Conservation (phyloP, 2,329 filamentous ascomycete genomes). For the Alternaria burnsii region DNA sequence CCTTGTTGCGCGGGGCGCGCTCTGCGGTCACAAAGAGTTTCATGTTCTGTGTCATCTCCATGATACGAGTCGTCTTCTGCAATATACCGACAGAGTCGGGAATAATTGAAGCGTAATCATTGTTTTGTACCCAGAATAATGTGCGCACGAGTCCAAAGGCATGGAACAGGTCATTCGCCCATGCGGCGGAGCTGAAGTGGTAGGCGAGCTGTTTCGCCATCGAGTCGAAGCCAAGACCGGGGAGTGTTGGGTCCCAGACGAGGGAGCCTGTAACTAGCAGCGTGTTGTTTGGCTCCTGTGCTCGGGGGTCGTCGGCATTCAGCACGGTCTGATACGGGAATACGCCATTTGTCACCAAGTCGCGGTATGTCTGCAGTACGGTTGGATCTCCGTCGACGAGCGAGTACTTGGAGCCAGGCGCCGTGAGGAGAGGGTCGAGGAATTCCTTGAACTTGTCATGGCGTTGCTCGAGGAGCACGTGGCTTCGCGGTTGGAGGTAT, state of each 20-base stretch:
- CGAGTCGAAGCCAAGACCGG: conserved; percentile 62
- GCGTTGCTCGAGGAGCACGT: conserved; percentile 83
- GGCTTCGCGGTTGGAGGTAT: conserved; percentile 77
- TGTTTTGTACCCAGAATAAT: conserved; percentile 74
- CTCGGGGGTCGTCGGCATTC: conserved; percentile 50
- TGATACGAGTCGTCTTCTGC: conserved; percentile 65
- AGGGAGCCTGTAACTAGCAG: conserved; percentile 65
- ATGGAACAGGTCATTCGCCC: conserved; percentile 70
- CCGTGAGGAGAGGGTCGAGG: conserved; percentile 59
- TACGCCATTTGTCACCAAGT: conserved; percentile 60
- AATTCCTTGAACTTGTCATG: conserved; percentile 65
- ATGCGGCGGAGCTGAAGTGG: conserved; percentile 69
- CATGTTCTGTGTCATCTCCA: conserved; percentile 68
- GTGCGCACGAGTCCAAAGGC: conserved; percentile 81
- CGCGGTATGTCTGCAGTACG: conserved; percentile 54
- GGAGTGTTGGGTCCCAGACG: conserved; percentile 53
- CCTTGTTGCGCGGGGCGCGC: conserved; percentile 20
- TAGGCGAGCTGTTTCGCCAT: conserved; percentile 66
- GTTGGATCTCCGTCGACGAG: conserved; percentile 49
- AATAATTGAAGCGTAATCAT: conserved; percentile 67
- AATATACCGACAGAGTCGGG: conserved; percentile 66
- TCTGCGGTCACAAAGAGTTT: conserved; percentile 47
- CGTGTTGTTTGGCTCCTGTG: conserved; percentile 70
- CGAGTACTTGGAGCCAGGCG: conserved; percentile 57
- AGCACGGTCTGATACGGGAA: conserved; percentile 64